A percentile compares a stretch with the other conserved stretches of the same genome.
Evolutionary conservation across 495 filamentous ascomycete species (phyloP).

Genomic region (Penicillium silybi): DNA sequence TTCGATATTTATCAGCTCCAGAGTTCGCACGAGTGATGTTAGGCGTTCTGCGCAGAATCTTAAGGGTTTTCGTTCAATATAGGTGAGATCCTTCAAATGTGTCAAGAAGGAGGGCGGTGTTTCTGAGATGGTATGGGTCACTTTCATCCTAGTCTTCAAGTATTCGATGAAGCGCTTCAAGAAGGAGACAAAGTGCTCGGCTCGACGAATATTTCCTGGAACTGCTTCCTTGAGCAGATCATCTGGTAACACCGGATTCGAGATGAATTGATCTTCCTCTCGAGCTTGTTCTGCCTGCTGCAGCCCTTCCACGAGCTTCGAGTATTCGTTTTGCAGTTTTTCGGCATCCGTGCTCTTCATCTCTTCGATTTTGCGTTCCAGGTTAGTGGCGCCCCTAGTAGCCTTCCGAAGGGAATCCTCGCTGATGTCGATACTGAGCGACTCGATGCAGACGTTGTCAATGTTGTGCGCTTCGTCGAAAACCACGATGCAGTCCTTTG

Average conservation of each 20-base stretch:
- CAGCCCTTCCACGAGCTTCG: constrained; percentile 91
- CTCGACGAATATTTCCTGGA: constrained; percentile 91
- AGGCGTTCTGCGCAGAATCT: constrained; percentile 92
- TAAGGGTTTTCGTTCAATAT: constrained; percentile 96
- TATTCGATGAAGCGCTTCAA: constrained; percentile 97
- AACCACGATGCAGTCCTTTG: constrained; percentile 97
- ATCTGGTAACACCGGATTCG: constrained; percentile 63
- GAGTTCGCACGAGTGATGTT: constrained; percentile 88
- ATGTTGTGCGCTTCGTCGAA: constrained; percentile 99
- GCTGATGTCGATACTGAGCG: constrained; percentile 91
- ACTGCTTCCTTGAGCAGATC: constrained; percentile 72
- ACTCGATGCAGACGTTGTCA: constrained; percentile 99
- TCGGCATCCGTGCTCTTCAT: constrained; percentile 90
- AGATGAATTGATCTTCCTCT: constrained; percentile 94
- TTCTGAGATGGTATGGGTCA: constrained; percentile 93
- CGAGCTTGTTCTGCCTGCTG: constrained; percentile 81
- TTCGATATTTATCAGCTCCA: constrained; percentile 96
- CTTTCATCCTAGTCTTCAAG: constrained; percentile 97
- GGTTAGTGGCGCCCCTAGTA: constrained; percentile 79
- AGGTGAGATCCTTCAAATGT: constrained; percentile 92
- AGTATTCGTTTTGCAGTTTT: constrained; percentile 91
- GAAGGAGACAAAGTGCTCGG: constrained; percentile 95
- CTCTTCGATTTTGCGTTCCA: constrained; percentile 84
- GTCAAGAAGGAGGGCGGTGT: constrained; percentile 91
- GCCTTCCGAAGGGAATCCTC: constrained; percentile 90